These are phyloP conservation scores for Botrytis deweyae DNA, from an alignment of 2,329 filamentous ascomycete species.

Conservation along the genomic window DNA sequence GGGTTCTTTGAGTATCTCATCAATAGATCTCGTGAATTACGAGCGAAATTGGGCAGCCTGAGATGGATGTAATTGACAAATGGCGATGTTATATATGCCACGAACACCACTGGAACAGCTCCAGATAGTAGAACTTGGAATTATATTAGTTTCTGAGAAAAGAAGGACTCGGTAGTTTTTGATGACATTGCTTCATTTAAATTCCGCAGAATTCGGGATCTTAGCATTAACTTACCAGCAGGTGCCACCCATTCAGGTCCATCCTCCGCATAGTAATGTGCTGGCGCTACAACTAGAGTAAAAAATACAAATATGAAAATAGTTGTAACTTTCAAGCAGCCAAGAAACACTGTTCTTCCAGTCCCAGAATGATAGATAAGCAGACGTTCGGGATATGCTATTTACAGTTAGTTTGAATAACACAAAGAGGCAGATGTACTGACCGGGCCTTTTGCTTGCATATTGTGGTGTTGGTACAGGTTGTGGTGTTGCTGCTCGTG, in stretches of 20 bases:
- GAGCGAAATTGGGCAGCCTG: constrained; percentile 63
- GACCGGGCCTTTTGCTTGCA: constrained; percentile 19
- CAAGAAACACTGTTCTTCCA: constrained; percentile 64
- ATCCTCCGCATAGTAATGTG: constrained; percentile 33
- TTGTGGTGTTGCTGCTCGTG: neutral
- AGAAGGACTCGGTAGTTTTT: too few relatives aligned
- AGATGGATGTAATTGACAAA: constrained; percentile 73
- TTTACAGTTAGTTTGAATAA: neutral
- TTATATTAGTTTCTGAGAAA: constrained; percentile 18
- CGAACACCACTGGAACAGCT: constrained; percentile 62
- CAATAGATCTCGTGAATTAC: constrained; percentile 57
- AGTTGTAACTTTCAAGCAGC: constrained; percentile 68
- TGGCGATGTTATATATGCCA: constrained; percentile 64
- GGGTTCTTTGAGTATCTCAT: constrained; percentile 51
- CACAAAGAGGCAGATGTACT: neutral
- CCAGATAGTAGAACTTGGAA: constrained; percentile 56
- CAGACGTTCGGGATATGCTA: constrained; percentile 57
- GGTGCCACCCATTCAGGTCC: constrained; percentile 35
- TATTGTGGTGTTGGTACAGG: constrained; percentile 13
- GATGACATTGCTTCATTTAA: neutral
- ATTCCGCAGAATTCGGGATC: neutral
- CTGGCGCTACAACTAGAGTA: constrained; percentile 57
- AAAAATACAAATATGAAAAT: constrained; percentile 69
- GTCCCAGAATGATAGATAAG: constrained; percentile 77
- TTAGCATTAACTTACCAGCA: constrained; percentile 29